These are phyloP conservation scores for Euphrasia arctica DNA, from an alignment of 305 asterid species.

Conservation along the genomic window DNA sequence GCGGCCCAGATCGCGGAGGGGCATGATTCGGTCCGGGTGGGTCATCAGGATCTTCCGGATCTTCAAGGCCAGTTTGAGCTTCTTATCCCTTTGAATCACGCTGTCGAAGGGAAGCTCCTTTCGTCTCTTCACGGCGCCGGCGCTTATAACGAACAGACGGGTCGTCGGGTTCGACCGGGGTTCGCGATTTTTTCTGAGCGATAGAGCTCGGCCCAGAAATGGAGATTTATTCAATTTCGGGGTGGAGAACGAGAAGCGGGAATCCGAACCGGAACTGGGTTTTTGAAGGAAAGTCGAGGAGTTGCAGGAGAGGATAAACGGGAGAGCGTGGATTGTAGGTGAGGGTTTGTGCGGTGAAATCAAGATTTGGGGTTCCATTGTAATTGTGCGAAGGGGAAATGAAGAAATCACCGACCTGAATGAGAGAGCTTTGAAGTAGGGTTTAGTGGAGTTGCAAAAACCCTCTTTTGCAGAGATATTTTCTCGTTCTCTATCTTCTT, in stretches of 20 bases:
- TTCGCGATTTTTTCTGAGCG: constrained; percentile 32
- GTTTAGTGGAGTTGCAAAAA: constrained; percentile 32
- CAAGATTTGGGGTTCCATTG: constrained; percentile 56
- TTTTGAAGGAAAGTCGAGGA: constrained; percentile 34
- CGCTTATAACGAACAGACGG: constrained; percentile 41
- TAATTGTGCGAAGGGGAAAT: not conserved
- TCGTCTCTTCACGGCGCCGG: constrained; percentile 83
- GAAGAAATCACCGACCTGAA: constrained; percentile 28
- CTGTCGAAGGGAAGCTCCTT: constrained; percentile 86
- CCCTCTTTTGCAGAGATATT: constrained; percentile 29
- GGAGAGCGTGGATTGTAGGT: constrained; percentile 35
- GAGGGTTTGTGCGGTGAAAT: constrained; percentile 44
- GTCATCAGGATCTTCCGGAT: constrained; percentile 82
- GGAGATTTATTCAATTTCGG: constrained; percentile 28
- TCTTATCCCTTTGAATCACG: constrained; percentile 96
- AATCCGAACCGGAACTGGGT: constrained; percentile 34
- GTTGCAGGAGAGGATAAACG: constrained; percentile 44
- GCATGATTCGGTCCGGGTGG: constrained; percentile 84
- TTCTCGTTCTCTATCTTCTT: constrained; percentile 26
- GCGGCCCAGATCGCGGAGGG: constrained; percentile 77
- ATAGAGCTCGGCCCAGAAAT: constrained; percentile 52
- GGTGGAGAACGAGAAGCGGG: constrained; percentile 30
- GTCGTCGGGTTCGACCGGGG: constrained; percentile 34
- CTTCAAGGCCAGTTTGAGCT: constrained; percentile 77
- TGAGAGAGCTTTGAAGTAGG: constrained; percentile 23